Conservation (phyloP, 805 yeast genomes). For the Tetrapisispora taiwanensis region DNA sequence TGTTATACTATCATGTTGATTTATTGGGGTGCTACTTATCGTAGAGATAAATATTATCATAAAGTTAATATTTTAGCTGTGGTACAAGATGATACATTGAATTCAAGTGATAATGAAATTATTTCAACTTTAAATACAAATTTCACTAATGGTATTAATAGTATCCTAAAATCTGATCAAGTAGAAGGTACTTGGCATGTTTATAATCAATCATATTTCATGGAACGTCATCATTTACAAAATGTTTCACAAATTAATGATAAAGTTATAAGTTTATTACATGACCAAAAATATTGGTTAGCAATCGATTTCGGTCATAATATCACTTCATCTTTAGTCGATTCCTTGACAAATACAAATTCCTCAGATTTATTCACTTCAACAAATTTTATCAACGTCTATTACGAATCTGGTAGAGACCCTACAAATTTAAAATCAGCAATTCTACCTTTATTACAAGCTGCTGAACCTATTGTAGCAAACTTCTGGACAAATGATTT, state of each 20-base stretch:
- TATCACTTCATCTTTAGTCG: slow-evolving; percentile 30
- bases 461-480: slow-evolving; percentile 22
- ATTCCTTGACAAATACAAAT: slow-evolving; percentile 16
- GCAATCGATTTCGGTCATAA: slow-evolving; percentile 43
- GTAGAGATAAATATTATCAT: slow-evolving; percentile 17
- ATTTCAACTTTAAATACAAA: slow-evolving; percentile 5
- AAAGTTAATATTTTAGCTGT: slow-evolving; percentile 27
- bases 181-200: slow-evolving; percentile 24
- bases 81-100: slow-evolving; percentile 24
- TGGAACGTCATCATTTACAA: slow-evolving; percentile 11
- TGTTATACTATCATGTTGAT: slow-evolving; percentile 19
- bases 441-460: slow-evolving; percentile 35
- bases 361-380: slow-evolving; percentile 13
- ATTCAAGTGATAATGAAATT: background rate
- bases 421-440: slow-evolving; percentile 36
- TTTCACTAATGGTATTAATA: background rate
- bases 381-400: slow-evolving; percentile 27
- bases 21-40: slow-evolving; percentile 32
- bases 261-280: slow-evolving; percentile 37
- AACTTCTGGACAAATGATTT: slow-evolving; percentile 12
- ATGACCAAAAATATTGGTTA: slow-evolving; percentile 53
- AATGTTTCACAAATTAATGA: slow-evolving; percentile 19
- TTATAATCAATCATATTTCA: slow-evolving; percentile 20
- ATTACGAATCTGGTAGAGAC: slow-evolving; percentile 60
- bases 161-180: background rate